These are phyloP conservation scores for Ustilago loliicola DNA, from an alignment of 1,284 basidiomycete species.

Conservation along the genomic window DNA sequence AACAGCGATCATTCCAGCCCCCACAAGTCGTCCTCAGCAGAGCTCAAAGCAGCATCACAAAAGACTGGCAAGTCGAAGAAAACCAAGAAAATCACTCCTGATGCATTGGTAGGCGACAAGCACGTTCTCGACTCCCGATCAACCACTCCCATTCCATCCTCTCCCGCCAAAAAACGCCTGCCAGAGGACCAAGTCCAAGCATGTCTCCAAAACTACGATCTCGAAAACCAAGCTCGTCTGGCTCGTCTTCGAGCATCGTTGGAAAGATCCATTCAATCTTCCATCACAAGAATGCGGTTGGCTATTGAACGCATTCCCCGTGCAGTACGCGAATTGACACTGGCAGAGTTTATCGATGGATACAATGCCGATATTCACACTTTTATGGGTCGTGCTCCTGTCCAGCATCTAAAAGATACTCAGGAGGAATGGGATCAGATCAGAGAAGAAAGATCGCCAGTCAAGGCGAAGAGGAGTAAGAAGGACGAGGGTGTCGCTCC, in stretches of 20 bases:
- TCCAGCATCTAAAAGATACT: conserved; percentile 36
- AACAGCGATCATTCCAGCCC: conserved; percentile 18
- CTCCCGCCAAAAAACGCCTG: conserved; percentile 25
- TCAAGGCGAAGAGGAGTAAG: conserved; percentile 33
- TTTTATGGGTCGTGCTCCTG: conserved; percentile 44
- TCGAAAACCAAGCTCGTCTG: conserved; percentile 39
- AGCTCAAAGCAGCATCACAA: conserved; percentile 4
- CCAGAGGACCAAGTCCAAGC: conserved; percentile 55
- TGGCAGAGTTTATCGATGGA: conserved; percentile 50
- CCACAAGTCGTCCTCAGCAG: neutral
- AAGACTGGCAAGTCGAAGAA: conserved; percentile 27
- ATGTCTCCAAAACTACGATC: conserved; percentile 53
- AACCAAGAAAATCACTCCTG: conserved; percentile 7
- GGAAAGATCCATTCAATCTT: conserved; percentile 35
- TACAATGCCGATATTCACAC: conserved; percentile 51
- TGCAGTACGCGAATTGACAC: conserved; percentile 42
- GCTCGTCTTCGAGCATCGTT: conserved; percentile 22
- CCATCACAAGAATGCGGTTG: conserved; percentile 38
- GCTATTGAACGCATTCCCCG: conserved; percentile 46
- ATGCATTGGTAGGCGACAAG: neutral
- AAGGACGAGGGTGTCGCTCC: conserved; percentile 23
- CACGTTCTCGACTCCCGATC: conserved; percentile 12
- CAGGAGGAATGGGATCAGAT: conserved; percentile 57
- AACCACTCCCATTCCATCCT: conserved; percentile 35
- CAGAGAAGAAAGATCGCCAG: conserved; percentile 28